Base-by-base conservation (phyloP, 805 yeast species). In the Metschnikowia cerradonensis region DNA sequence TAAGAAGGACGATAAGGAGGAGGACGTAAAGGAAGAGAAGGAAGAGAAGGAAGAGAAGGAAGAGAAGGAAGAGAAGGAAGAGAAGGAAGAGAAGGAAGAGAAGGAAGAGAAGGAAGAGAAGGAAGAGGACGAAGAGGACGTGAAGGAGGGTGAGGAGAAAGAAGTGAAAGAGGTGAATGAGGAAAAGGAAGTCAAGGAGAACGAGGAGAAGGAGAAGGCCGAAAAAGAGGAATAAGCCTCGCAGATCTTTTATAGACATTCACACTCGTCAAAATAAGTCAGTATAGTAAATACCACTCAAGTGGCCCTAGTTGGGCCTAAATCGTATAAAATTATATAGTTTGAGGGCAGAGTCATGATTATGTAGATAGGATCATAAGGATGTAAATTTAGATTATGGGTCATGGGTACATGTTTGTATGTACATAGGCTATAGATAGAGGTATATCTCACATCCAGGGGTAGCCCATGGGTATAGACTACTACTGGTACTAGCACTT, bases 1-100 rank as follows among this genome's bases (percentile, higher is more conserved):
- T 26, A 51, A 50, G 51, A 45, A 51, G 42, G 52, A 52, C 37
- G 47, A 36, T 26, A 54, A 49, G 48, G 36, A 45, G 4, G 50
- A 52, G 42, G 49, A 56, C 37, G 51, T 49, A 23, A 45, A 47
- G 32, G 31, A 46, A 7, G 41, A 49, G 34, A 47, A 39, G 33
- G 51, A 52, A 38, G 34, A 47, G 42, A 15, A n/a, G n/a, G n/a
- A n/a, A n/a, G n/a, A n/a, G n/a, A n/a, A 42, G 47, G 44, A 39
- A 8, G 49, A 51, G 37, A 23, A 50, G 47, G 40, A 51, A 42
- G 49, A 55, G 23, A 50, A 54, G 20, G 50, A 54, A 35, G 15
- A 41, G 17, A 49, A 31, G 11, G 49, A 50, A 39, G 31, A 15
- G 8, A 41, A 36, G 22, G 42, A 47, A 4, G 23, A 41, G 17